Evolutionary conservation across 78 protist species (phyloP), one percentile per base, ranked within the genome.

Genomic region (Protostelium mycophagum): DNA sequence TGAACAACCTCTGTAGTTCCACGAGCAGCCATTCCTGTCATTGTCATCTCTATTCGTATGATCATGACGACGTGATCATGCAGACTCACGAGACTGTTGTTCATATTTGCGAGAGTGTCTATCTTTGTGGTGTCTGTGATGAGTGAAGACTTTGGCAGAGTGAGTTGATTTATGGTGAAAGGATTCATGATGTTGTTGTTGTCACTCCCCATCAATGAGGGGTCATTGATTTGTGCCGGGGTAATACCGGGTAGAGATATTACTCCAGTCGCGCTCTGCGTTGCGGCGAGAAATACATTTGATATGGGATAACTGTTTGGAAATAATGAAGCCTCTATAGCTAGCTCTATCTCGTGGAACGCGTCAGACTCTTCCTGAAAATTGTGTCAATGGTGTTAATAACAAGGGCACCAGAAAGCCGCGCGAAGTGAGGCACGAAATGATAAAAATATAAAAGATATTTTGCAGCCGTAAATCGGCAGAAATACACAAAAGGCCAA

Each of bases 21-120:
- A 51, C 73, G 31, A 51, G 73, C 73, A 51, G 73, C 73, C 73
- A 51, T 51, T 51, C 73, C 73, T 51, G 73, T 51, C 73, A 51
- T 51, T 16, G 16, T 51, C 73, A 51, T 5, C 73, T 16, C 16
- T 16, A 5, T 16, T 51, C 73, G 31, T 25, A 51, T 25, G 31
- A 51, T 25, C 73, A 25, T 51, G 31, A 25, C 73, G n/a, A n/a
- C n/a, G n/a, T n/a, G n/a, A n/a, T n/a, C n/a, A n/a, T n/a, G n/a
- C n/a, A n/a, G n/a, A 5, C 16, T 51, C 73, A 51, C 73, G 31
- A 51, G 73, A 51, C 73, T 51, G 73, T 51, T 51, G 73, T 51
- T 51, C 73, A 51, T 51, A 16, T 51, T 51, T 51, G 73, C 73
- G 73, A 51, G 31, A 16, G 16, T 5, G 31, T 5, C 5, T 16